Base-by-base conservation (phyloP, 495 filamentous ascomycete species). In the Daldinia vernicosa region DNA sequence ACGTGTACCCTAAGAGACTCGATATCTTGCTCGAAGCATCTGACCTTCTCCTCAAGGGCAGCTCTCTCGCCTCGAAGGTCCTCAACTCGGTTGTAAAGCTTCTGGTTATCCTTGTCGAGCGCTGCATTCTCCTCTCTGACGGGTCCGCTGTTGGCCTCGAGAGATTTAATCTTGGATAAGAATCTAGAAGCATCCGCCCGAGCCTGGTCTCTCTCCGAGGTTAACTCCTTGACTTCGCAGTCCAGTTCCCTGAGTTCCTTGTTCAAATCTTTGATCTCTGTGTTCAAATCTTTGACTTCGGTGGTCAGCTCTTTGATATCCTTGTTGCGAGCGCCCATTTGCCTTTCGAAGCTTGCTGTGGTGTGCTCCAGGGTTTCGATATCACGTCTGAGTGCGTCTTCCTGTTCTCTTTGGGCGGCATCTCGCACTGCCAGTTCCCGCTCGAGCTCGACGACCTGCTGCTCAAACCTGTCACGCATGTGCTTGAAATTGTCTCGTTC, bases 401-500 rank as follows among this genome's bases (percentile, higher is more conserved):
- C 79, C 15, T 82, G 80, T 12, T 80, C 74, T 57, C 76, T 75
- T 55, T 80, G 78, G 19, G 76, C 80, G 15, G 73, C 67, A 17
- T 80, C 76, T 70, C 69, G 70, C 4, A 76, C 69, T 17, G 71
- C 75, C 17, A 81, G 60, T 35, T 82, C 77, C 59, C 63, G 74
- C 64, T 81, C 74, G 17, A 83, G 75, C 4, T 63, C 62, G 14
- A 56, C 63, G 55, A 79, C 37, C 63, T 77, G 74, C 45, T 72
- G 75, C 60, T 79, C 78, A 17, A 75, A 69, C 50, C 71, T 66
- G 60, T 76, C 75, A 50, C 71, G 76, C 39, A 72, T 68, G 47
- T 74, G 66, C 62, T 70, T 75, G 39, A 80, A 74, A 51, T 67
- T 73, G 32, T 83, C 80, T 32, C 77, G 76, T 56, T 83, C 80